Percentiles rank a stretch among this genome's conserved stretches.
Conservation (phyloP, 1,284 basidiomycete species). For the Pholiota adiposa region DNA sequence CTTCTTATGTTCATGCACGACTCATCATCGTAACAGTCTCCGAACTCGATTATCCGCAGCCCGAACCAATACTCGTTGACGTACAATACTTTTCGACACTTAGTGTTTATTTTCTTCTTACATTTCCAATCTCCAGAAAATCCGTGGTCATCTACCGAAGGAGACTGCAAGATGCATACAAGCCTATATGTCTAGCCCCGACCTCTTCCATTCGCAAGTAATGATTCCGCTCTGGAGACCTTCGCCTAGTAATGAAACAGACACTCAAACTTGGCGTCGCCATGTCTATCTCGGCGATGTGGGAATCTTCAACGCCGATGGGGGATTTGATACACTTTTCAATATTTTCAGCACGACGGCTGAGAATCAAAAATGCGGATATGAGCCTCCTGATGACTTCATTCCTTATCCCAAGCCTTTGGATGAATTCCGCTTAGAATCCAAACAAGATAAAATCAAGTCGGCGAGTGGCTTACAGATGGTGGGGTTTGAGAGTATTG, state of each 20-base stretch:
- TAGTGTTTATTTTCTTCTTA: too few species aligned
- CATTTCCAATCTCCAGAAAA: too few species aligned
- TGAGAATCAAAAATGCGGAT: neutral
- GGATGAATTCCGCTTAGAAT: neutral
- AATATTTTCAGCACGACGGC: slow-evolving; percentile 7
- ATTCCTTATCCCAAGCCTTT: too few species aligned
- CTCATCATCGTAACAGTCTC: too few species aligned
- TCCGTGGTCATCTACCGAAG: neutral
- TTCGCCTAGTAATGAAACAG: neutral
- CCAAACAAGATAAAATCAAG: neutral
- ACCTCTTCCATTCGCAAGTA: neutral
- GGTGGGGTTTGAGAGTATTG: too few species aligned
- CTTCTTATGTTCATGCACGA: too few species aligned
- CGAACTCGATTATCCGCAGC: too few species aligned
- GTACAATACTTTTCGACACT: too few species aligned
- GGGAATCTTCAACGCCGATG: neutral
- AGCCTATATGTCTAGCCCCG: neutral
- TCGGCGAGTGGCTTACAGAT: too few species aligned
- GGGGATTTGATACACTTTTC: slow-evolving; percentile 13
- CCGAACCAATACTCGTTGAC: too few species aligned
- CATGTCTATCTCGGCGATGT: slow-evolving; percentile 11
- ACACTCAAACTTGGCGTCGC: neutral
- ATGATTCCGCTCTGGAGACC: neutral
- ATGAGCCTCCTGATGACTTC: neutral
- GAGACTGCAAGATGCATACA: neutral